Evolutionary conservation across 2,329 filamentous ascomycete species (phyloP).

Genomic region (Penicillium sp.): DNA sequence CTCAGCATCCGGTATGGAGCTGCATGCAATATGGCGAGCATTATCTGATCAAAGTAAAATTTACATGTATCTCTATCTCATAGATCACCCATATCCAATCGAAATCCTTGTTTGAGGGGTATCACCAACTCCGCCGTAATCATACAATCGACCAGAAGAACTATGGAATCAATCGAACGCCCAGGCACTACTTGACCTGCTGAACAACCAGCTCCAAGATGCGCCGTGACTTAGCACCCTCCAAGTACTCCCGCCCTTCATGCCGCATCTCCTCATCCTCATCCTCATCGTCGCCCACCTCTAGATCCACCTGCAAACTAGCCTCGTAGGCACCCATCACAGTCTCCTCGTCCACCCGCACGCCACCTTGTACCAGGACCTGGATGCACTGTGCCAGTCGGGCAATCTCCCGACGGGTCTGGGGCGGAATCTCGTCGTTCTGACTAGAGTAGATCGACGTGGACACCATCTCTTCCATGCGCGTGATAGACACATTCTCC

Average conservation of each 20-base stretch:
- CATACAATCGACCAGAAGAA: conserved; percentile 8
- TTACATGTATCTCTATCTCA: not conserved
- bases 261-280: conserved; percentile 32
- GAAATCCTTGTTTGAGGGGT: conserved; percentile 9
- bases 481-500: conserved; percentile 67
- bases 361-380: conserved; percentile 76
- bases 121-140: conserved; percentile 12
- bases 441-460: conserved; percentile 90
- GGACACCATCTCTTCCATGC: conserved; percentile 83
- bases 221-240: conserved; percentile 41
- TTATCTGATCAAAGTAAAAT: not conserved
- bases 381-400: conserved; percentile 78
- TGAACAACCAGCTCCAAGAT: conserved; percentile 38
- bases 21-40: not conserved
- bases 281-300: conserved; percentile 42
- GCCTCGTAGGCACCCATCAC: conserved; percentile 81
- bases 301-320: conserved; percentile 67
- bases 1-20: not conserved
- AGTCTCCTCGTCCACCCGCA: conserved; percentile 87
- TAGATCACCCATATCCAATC: not conserved
- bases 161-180: not conserved
- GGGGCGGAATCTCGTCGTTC: conserved; percentile 78
- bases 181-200: conserved; percentile 6
- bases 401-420: conserved; percentile 84
- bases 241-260: conserved; percentile 46